Conservation (phyloP, 2,329 filamentous ascomycete genomes). For the Colletotrichum sp. region DNA sequence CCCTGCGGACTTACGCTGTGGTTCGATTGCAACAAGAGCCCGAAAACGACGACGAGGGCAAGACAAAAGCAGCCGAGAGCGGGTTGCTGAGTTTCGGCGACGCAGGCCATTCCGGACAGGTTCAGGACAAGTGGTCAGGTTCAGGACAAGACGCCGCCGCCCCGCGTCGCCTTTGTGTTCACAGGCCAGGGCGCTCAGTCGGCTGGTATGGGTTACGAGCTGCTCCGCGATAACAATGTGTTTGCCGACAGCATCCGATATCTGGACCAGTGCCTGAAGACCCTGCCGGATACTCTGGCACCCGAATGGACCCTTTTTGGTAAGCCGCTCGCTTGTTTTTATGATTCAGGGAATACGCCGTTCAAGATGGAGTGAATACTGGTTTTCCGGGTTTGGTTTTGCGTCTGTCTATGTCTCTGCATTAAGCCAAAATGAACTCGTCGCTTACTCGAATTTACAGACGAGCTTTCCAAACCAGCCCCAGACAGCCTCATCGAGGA, state of each 20-base stretch:
- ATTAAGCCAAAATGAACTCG: not conserved
- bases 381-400: not conserved
- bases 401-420: not conserved
- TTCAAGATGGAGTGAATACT: not conserved
- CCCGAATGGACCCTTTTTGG: not conserved
- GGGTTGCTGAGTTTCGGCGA: not conserved
- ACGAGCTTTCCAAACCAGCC: not conserved
- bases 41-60: not conserved
- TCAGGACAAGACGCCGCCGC: conserved; percentile 27
- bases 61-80: not conserved
- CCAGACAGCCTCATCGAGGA: not conserved
- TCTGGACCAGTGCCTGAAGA: not conserved
- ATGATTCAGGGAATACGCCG: not conserved
- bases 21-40: not conserved
- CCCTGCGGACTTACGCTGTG: conserved; percentile 15
- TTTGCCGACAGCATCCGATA: conserved; percentile 6
- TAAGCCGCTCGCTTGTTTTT: not conserved
- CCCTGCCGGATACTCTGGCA: not conserved
- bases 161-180: conserved; percentile 30
- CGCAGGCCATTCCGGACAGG: conserved; percentile 20
- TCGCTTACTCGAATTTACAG: not conserved
- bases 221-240: conserved; percentile 21
- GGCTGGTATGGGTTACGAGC: conserved; percentile 39
- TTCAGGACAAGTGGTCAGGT: conserved; percentile 34
- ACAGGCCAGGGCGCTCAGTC: conserved; percentile 52